Percentiles rank a stretch among this genome's conserved stretches.
Evolutionary conservation across 495 filamentous ascomycete species (phyloP).

Genomic region (Lentithecium fluviatile): DNA sequence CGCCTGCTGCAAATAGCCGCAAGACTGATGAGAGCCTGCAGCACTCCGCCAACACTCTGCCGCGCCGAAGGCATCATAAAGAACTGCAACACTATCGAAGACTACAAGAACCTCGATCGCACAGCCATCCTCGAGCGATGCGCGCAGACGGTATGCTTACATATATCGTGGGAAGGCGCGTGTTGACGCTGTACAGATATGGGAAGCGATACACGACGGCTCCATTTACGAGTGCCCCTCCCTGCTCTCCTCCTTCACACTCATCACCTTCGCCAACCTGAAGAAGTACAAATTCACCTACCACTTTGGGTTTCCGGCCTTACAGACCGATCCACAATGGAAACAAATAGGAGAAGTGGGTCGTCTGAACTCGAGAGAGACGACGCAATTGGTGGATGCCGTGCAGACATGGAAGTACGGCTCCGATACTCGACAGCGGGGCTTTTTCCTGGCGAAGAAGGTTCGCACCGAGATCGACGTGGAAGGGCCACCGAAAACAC

Average conservation of each 20-base stretch:
- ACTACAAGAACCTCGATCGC: constrained; percentile 79
- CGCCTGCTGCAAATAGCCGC: background rate
- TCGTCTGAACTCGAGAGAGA: constrained; percentile 63
- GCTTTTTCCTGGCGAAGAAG: constrained; percentile 89
- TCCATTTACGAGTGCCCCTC: constrained; percentile 94
- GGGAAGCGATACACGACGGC: constrained; percentile 94
- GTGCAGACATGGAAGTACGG: constrained; percentile 83
- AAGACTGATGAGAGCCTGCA: constrained; percentile 41
- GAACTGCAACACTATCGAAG: constrained; percentile 94
- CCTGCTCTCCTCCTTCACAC: constrained; percentile 78
- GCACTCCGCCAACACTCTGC: constrained; percentile 67
- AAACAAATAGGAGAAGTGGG: constrained; percentile 43
- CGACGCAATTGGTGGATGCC: constrained; percentile 68
- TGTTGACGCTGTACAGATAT: constrained; percentile 59
- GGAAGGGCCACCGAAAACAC: constrained; percentile 41
- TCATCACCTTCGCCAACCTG: constrained; percentile 91
- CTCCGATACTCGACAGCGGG: constrained; percentile 76
- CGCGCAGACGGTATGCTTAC: constrained; percentile 65
- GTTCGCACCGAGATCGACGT: constrained; percentile 40
- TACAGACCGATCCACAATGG: constrained; percentile 87
- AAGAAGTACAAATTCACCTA: constrained; percentile 95
- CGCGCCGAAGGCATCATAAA: constrained; percentile 91
- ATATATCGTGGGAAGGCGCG: background rate
- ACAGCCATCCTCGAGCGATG: constrained; percentile 66
- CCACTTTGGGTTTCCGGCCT: constrained; percentile 90